Evolutionary conservation across 352 stramenopile genomes (phyloP).

Genomic region (Phytophthora podocarpi): DNA sequence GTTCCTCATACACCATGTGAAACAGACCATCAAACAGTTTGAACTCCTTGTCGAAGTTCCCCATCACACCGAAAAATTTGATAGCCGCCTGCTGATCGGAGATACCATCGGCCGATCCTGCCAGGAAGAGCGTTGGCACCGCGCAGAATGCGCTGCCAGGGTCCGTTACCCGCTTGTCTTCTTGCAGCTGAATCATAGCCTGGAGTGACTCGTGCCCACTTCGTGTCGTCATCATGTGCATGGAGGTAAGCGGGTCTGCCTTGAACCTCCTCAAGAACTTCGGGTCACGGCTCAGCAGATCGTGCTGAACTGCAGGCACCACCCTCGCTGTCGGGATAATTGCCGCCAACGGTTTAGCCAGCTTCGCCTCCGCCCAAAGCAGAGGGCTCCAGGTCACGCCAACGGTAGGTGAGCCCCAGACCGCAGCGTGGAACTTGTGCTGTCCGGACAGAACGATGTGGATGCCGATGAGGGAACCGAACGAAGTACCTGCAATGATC

Average conservation of each 20-base stretch:
- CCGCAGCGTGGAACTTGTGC: conserved; percentile 40
- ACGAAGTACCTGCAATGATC: conserved; percentile 42
- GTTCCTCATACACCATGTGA: conserved; percentile 65
- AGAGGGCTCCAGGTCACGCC: conserved; percentile 40
- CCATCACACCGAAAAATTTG: conserved; percentile 51
- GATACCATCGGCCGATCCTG: conserved; percentile 51
- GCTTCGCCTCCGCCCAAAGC: conserved; percentile 32
- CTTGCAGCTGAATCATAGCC: conserved; percentile 40
- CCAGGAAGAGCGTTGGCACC: conserved; percentile 41
- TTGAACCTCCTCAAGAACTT: conserved; percentile 39
- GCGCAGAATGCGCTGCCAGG: conserved; percentile 29
- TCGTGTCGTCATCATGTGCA: conserved; percentile 43
- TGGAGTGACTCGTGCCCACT: conserved; percentile 41
- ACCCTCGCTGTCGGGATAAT: conserved; percentile 40
- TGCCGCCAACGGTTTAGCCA: conserved; percentile 28
- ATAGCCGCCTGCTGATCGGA: conserved; percentile 46
- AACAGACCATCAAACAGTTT: conserved; percentile 62
- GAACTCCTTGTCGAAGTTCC: conserved; percentile 62
- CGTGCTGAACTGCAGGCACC: conserved; percentile 37
- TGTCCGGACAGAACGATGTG: conserved; percentile 42
- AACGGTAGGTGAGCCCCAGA: conserved; percentile 41
- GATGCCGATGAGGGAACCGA: conserved; percentile 41
- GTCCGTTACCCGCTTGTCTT: conserved; percentile 32
- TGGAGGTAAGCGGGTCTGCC: conserved; percentile 42
- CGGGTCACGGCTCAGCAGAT: conserved; percentile 45